Conservation (phyloP, 1,284 basidiomycete species). For the Rhodotorula mucilaginosa region DNA sequence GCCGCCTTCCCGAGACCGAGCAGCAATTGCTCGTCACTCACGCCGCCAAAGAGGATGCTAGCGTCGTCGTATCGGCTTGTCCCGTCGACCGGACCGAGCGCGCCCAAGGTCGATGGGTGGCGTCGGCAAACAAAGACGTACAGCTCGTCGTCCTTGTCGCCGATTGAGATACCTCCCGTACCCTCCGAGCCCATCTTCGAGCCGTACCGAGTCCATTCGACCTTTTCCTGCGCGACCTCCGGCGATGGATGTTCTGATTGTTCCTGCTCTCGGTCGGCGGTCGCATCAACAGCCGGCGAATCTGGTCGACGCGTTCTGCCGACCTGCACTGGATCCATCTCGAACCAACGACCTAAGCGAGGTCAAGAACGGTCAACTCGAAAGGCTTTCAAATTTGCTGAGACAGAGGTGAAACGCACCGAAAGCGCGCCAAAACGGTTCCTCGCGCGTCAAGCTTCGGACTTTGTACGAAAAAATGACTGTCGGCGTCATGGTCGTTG, state of each 20-base stretch:
- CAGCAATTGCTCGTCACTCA: constrained; percentile 57
- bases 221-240: constrained; percentile 32
- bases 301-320: not conserved
- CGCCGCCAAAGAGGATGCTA: constrained; percentile 57
- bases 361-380: not conserved
- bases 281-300: not conserved
- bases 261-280: not conserved
- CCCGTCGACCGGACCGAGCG: not conserved
- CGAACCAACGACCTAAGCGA: constrained; percentile 61
- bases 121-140: constrained; percentile 65
- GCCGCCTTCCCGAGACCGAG: constrained; percentile 55
- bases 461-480: constrained; percentile 57
- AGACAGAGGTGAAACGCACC: constrained; percentile 52
- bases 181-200: constrained; percentile 3
- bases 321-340: constrained; percentile 62
- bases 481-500: not conserved
- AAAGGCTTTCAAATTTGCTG: too few species aligned
- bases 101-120: constrained; percentile 55
- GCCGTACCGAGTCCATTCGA: constrained; percentile 29
- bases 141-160: constrained; percentile 51
- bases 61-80: not conserved
- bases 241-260: not conserved
- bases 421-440: constrained; percentile 75
- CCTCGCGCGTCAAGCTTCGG: constrained; percentile 71
- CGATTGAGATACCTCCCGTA: too few species aligned